Base-by-base conservation (phyloP, 2,329 filamentous ascomycete genomes). In the Pseudocercospora pini-densiflorae region DNA sequence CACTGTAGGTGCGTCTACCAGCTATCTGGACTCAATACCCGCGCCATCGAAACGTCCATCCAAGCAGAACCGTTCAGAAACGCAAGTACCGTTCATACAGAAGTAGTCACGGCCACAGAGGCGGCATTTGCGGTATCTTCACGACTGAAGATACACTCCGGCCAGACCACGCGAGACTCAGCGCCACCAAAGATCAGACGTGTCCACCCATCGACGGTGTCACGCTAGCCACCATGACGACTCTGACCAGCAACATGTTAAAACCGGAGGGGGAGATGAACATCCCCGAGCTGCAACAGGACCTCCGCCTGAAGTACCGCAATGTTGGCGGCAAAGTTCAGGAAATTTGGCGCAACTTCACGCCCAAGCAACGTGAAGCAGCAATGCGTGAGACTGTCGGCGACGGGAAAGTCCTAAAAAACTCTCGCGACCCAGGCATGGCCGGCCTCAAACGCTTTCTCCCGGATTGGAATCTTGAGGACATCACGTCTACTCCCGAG, bases 221-320 rank as follows among this genome's bases (percentile, higher is more conserved):
- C 19, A 55, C 51, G 24, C 24, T 27, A 55, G 51, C 51, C 51
- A 57, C 23, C 21, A 57, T 57, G 53, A 12, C 53, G 53, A 57
- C 23, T 57, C 29, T 57, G 53, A 57, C 53, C 53, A 57, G 53
- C 53, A n/a, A 57, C 53, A 57, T 57, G 53, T 27, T 57, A 16
- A 19, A 57, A 33, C 53, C 27, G 54, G 74, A 65, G 71, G 64
- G 61, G 19, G 49, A 55, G 0, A 29, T 64, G 53, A 58, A 66
- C 24, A 55, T 65, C 10, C 62, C 57, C 59, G 64, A 65, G 60
- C 62, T 65, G 10, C 64, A 68, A 19, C 21, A 54, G 19, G 66
- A 70, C 51, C 66, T 70, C 45, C 49, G 31, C 33, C 68, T 51
- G n/a, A 70, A 70, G 59, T 54, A 67, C 49, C 68, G 64, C 19